Evolutionary conservation across 2,329 filamentous ascomycete genomes (phyloP), one percentile per base, ranked within the genome.

Genomic region (Rhinocladiella similis): DNA sequence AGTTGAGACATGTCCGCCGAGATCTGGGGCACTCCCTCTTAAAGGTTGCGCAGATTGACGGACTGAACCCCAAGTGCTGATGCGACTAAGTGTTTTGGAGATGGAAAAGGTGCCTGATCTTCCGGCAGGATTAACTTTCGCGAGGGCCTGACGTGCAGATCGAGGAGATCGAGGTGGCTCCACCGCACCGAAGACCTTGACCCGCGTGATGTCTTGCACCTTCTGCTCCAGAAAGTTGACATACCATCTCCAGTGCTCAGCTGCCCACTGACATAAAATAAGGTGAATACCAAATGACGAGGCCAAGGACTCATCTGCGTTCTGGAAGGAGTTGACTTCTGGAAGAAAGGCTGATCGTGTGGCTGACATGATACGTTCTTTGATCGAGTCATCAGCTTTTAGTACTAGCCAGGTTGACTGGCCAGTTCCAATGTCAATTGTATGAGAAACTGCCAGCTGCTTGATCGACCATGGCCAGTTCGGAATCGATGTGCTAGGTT

Each of bases 161-260:
- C 38, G n/a, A 18, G 7, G 50, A 20, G n/a, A 25, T 38, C 43
- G 35, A 46, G 35, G 29, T 33, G 25, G 16, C n/a, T 10, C 39
- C 22, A 52, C 25, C 46, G 53, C 39, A 50, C 50, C 3, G 64
- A 68, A 22, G 50, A 50, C 41, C 69, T 72, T 9, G 72, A 69
- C 4, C 71, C 74, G 33, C 14, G n/a, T 50, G 47, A 58, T 33
- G 6, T 20, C 20, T 13, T 50, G 45, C n/a, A 58, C 5, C 18
- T 50, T 19, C 29, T 50, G 27, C 25, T 58, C 56, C 13, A 58
- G n/a, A 27, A 48, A 35, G 36, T 50, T 58, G 47, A 78, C 68
- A 57, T 77, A 76, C 63, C 68, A 68, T 25, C 73, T 67, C 75
- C 75, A 78, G n/a, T 73, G 69, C 54, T 75, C 72, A 0, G 62